These are phyloP conservation scores for Quercus berberidifolia DNA, from an alignment of 306 rosid species.

Conservation along the genomic window DNA sequence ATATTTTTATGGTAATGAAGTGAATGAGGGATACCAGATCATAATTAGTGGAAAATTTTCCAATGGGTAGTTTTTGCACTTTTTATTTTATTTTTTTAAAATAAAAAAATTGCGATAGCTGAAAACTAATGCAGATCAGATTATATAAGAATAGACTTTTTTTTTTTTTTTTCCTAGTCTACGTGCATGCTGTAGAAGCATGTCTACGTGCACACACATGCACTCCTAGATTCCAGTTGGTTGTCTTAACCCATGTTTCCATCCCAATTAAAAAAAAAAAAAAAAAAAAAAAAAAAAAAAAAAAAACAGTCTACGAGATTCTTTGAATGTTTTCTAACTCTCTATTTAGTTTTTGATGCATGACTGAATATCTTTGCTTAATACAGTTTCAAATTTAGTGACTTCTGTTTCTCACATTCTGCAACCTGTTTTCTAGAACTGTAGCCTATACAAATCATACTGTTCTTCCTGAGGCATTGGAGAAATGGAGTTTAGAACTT, in stretches of 20 bases:
- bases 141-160: no score
- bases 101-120: no score
- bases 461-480: constrained; percentile 98
- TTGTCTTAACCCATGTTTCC: not conserved
- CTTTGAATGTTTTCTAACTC: not conserved
- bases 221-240: not conserved
- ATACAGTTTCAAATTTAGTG: constrained; percentile 16
- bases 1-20: not conserved
- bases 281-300: not conserved
- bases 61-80: no score
- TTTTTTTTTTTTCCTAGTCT: not conserved
- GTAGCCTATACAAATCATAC: constrained; percentile 99
- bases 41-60: not conserved
- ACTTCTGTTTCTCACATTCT: constrained; percentile 24
- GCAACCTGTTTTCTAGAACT: constrained; percentile 50
- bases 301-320: not conserved
- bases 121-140: not conserved
- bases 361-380: not conserved
- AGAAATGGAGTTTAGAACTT: constrained; percentile 93
- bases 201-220: not conserved
- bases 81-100: no score
- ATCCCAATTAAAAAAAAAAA: not conserved
- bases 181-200: not conserved
- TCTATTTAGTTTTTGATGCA: not conserved
- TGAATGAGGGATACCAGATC: not conserved